A percentile compares a stretch with the other conserved stretches of the same genome.
phyloP scores from a whole-genome alignment of 2,329 filamentous ascomycete species.

The Penicillium janthinellum region DNA sequence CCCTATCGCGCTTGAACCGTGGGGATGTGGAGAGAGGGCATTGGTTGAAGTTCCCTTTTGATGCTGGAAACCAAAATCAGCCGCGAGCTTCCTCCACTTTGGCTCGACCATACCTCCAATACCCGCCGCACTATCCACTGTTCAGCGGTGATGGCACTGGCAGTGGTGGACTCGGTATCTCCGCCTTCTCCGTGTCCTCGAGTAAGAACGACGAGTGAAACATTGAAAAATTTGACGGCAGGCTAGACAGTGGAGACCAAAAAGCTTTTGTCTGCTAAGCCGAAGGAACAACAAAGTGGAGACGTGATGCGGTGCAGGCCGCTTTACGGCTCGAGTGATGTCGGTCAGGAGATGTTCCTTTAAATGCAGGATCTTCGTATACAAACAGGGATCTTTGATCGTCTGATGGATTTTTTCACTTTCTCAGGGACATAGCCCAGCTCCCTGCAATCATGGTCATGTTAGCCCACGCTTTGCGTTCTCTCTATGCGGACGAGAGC shows the following conservation, averaged over 20 bases:
- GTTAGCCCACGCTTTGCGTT: slow-evolving; percentile 19
- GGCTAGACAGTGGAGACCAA: background rate
- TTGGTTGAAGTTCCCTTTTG: slow-evolving; percentile 3
- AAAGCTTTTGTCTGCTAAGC: background rate
- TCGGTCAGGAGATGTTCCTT: background rate
- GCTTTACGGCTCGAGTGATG: background rate
- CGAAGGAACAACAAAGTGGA: slow-evolving; percentile 3
- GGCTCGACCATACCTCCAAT: background rate
- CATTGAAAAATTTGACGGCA: background rate
- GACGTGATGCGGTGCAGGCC: slow-evolving; percentile 7
- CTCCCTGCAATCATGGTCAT: slow-evolving; percentile 12
- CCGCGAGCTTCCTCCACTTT: slow-evolving; percentile 4
- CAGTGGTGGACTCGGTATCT: background rate
- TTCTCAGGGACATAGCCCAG: background rate
- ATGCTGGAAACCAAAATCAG: slow-evolving; percentile 1
- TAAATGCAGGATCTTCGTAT: slow-evolving; percentile 3
- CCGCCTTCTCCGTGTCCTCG: background rate
- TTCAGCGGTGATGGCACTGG: slow-evolving; percentile 1
- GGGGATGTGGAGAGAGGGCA: background rate
- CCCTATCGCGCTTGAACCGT: slow-evolving; percentile 3
- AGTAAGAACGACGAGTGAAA: background rate
- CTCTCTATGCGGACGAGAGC: slow-evolving; percentile 10
- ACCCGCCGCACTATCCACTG: slow-evolving; percentile 4
- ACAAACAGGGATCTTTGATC: background rate
- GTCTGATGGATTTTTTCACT: slow-evolving; percentile 1